Percentiles rank a stretch among this genome's conserved stretches.
Evolutionary conservation across 1,284 basidiomycete genomes (phyloP).

Genomic region (Cutaneotrichosporon daszewskae): DNA sequence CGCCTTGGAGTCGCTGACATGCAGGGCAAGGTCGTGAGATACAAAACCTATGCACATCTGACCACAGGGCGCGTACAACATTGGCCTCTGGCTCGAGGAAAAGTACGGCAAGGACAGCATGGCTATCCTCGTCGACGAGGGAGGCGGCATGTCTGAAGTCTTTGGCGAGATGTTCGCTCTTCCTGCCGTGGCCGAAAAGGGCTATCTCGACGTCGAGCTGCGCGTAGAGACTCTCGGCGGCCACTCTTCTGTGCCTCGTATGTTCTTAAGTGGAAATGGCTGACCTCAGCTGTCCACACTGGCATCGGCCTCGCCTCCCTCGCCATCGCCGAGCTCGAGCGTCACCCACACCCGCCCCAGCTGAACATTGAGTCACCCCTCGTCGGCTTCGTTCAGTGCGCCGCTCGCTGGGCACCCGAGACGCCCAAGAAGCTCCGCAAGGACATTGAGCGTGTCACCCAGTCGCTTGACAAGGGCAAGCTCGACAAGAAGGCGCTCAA

Average conservation of each 20-base stretch:
- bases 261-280: slow-evolving; percentile 12
- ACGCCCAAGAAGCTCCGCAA: slow-evolving; percentile 23
- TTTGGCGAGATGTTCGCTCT: slow-evolving; percentile 48
- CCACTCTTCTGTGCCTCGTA: slow-evolving; percentile 59
- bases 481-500: slow-evolving; percentile 33
- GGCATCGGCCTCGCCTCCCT: slow-evolving; percentile 43
- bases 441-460: slow-evolving; percentile 21
- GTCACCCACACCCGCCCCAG: slow-evolving; percentile 30
- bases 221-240: slow-evolving; percentile 59
- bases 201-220: slow-evolving; percentile 57
- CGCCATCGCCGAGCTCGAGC: slow-evolving; percentile 39
- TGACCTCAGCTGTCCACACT: slow-evolving; percentile 32
- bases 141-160: slow-evolving; percentile 21
- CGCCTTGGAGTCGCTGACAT: too few relatives aligned
- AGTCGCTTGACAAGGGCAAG: slow-evolving; percentile 17
- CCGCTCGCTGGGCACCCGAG: slow-evolving; percentile 24
- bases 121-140: slow-evolving; percentile 56
- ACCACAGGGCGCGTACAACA: slow-evolving; percentile 55
- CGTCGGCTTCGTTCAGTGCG: slow-evolving; percentile 28
- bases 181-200: slow-evolving; percentile 61
- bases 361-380: slow-evolving; percentile 29
- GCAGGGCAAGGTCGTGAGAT: slow-evolving; percentile 8
- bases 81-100: slow-evolving; percentile 53
- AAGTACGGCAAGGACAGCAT: slow-evolving; percentile 59
- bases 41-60: background rate